Base-by-base conservation (phyloP, 768 basidiomycete species). In the Tephrocybe sp. region DNA sequence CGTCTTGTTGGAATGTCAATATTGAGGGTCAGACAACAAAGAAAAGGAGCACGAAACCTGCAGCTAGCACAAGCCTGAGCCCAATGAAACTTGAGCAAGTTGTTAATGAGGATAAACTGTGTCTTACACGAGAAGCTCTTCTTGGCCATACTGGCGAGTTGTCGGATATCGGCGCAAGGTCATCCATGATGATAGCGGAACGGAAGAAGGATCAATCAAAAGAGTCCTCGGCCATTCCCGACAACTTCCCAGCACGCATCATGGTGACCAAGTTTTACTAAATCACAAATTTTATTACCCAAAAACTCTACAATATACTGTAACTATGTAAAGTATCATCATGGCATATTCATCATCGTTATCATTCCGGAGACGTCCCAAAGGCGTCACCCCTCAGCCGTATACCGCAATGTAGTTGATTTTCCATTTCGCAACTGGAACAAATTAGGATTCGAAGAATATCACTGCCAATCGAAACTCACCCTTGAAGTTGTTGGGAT, bases 41-140 rank as follows among this genome's bases (percentile, higher is more conserved):
- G 40, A 41, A 52, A 46, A 29, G 38, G 41, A 40, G 51, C 66
- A 37, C 60, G 55, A 58, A 57, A 75, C 81, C 81, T 80, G 74
- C 81, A 83, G 43, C 71, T 78, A 11, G 79, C 77, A 64, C 81
- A 83, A 36, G 81, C 81, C 81, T 82, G 38, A 39, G 25, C 56
- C 42, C 45, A 29, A 47, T 46, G 52, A 41, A 39, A 44, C 54
- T 55, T 41, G 29, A 38, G 25, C 4, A 24, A 24, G 27, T 47
- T 24, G 15, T 27, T 44, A 33, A 21, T 21, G 44, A 34, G 29
- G 52, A 22, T 57, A 49, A 57, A 57, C 45, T 63, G 36, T 2
- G 37, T 48, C 69, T 42, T 62, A 75, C 80, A 70, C 79, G 80
- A n/a, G 69, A 58, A 46, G 74, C 71, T 60, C 77, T 72, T 68